Evolutionary conservation across 2,329 filamentous ascomycete genomes (phyloP).

Genomic region (Trichoderma polysporum): DNA sequence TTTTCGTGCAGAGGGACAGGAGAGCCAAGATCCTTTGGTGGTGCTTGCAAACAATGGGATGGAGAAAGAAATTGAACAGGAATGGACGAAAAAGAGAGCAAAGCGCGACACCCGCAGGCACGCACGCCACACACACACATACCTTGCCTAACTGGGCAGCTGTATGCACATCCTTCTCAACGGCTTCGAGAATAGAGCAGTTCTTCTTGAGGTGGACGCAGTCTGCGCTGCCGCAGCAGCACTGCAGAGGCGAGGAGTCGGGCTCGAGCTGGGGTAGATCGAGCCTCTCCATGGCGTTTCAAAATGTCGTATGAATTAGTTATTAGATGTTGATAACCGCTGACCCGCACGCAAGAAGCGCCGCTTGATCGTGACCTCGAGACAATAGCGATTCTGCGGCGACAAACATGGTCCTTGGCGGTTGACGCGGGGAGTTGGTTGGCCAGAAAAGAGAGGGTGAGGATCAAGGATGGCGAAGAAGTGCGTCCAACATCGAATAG

Average conservation of each 20-base stretch:
- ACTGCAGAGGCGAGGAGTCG: conserved; percentile 48
- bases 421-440: neutral
- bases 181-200: conserved; percentile 69
- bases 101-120: conserved; percentile 5
- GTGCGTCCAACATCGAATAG: neutral
- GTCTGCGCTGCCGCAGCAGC: conserved; percentile 81
- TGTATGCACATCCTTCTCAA: conserved; percentile 84
- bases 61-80: neutral
- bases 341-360: neutral
- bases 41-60: neutral
- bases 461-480: neutral
- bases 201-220: conserved; percentile 83
- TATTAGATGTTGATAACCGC: neutral
- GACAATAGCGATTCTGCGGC: conserved; percentile 1
- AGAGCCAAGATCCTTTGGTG: neutral
- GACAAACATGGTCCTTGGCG: conserved; percentile 11
- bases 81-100: neutral
- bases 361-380: neutral
- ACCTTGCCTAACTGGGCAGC: conserved; percentile 92
- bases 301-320: neutral
- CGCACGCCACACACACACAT: conserved; percentile 36
- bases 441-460: neutral
- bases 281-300: conserved; percentile 24
- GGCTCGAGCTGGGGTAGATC: conserved; percentile 28
- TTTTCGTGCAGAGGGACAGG: neutral